Conservation (phyloP, 2,329 filamentous ascomycete genomes). For the Botryotinia calthae region DNA sequence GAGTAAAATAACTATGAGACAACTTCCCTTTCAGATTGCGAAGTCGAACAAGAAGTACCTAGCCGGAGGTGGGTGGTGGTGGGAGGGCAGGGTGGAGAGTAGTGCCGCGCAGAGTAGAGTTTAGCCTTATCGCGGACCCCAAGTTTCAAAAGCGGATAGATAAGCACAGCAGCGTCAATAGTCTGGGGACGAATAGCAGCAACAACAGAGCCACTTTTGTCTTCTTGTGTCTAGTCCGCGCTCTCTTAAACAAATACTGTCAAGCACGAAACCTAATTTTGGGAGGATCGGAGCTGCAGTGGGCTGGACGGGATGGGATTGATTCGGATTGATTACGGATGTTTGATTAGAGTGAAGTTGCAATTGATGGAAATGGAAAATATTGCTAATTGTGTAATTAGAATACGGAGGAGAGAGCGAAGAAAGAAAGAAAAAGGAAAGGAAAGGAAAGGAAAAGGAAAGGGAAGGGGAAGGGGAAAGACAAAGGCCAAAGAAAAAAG, state of each 20-base stretch:
- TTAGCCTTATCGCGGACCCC: background rate
- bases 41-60: background rate
- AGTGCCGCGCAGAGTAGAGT: no score
- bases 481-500: background rate
- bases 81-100: no score
- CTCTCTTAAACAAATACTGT: no score
- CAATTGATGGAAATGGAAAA: background rate
- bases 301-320: background rate
- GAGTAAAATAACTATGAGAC: background rate
- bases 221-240: background rate
- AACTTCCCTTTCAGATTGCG: background rate
- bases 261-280: background rate
- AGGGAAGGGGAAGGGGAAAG: background rate
- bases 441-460: background rate
- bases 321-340: background rate
- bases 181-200: background rate
- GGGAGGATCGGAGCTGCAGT: no score
- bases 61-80: no score
- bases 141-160: slow-evolving; percentile 1
- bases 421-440: background rate
- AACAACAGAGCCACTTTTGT: background rate
- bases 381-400: no score
- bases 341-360: background rate
- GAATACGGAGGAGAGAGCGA: no score
- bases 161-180: background rate